phyloP scores from a whole-genome alignment of 352 stramenopile genomes.

The Phytophthora citricola region DNA sequence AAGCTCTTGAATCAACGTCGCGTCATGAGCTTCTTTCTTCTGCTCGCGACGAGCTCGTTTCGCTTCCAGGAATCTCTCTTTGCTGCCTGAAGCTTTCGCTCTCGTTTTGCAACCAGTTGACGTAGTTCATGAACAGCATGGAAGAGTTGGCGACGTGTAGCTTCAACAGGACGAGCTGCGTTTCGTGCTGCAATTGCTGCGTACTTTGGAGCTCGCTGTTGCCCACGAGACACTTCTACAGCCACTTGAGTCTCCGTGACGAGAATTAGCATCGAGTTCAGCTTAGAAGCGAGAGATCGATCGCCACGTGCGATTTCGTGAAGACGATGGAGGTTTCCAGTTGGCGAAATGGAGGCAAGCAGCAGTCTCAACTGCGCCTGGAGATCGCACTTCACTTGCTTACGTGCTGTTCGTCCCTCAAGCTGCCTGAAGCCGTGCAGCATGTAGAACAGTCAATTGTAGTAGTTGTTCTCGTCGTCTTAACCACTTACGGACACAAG shows the following conservation, averaged over 20 bases:
- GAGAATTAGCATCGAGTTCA: constrained; percentile 65
- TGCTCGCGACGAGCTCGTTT: constrained; percentile 25
- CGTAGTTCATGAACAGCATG: constrained; percentile 53
- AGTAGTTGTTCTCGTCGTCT: constrained; percentile 23
- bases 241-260: constrained; percentile 60
- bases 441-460: constrained; percentile 32
- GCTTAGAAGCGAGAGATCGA: constrained; percentile 35
- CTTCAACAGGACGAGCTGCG: constrained; percentile 40
- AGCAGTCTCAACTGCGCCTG: constrained; percentile 51
- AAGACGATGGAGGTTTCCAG: constrained; percentile 65
- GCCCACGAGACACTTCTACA: constrained; percentile 32
- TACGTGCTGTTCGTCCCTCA: constrained; percentile 50
- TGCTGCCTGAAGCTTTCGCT: constrained; percentile 33
- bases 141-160: constrained; percentile 56
- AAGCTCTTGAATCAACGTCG: constrained; percentile 20
- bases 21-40: constrained; percentile 25
- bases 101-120: constrained; percentile 35
- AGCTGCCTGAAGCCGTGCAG: constrained; percentile 49
- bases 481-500: constrained; percentile 37
- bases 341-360: constrained; percentile 58
- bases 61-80: constrained; percentile 37
- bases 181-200: constrained; percentile 45
- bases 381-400: constrained; percentile 49
- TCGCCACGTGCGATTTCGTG: constrained; percentile 49
- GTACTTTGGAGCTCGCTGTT: constrained; percentile 36